A percentile compares a stretch with the other conserved stretches of the same genome.
Conservation (phyloP, 106 monocot genomes). For the Hemerocallis citrina region DNA sequence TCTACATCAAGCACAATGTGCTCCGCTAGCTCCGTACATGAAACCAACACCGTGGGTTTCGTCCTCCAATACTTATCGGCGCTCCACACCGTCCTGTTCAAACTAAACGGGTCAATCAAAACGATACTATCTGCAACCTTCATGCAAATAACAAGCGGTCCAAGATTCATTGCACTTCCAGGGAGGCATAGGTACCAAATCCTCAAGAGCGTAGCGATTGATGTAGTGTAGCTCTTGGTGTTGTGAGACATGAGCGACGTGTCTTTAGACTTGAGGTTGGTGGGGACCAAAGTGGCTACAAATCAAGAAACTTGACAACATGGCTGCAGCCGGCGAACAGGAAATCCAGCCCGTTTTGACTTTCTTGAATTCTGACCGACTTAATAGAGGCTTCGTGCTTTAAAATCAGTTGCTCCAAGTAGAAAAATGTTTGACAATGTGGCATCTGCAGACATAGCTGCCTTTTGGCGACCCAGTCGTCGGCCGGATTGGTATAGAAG, state of each 20-base stretch:
- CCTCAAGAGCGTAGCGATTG: too few species aligned
- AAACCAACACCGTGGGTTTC: slow-evolving; percentile 30
- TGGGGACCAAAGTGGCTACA: too few species aligned
- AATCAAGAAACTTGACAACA: slow-evolving; percentile 41
- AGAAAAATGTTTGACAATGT: slow-evolving; percentile 83
- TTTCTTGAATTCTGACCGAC: slow-evolving; percentile 51
- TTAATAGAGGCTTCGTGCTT: slow-evolving; percentile 64
- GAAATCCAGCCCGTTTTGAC: slow-evolving; percentile 65
- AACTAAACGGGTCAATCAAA: slow-evolving; percentile 34
- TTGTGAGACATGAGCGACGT: too few species aligned
- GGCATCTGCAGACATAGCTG: slow-evolving; percentile 87
- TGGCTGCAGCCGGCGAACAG: slow-evolving; percentile 14
- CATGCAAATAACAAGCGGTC: slow-evolving; percentile 30
- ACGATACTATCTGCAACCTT: slow-evolving; percentile 30
- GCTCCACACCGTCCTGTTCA: slow-evolving; percentile 30
- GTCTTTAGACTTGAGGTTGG: too few species aligned
- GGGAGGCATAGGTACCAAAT: slow-evolving; percentile 34
- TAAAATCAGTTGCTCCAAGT: slow-evolving; percentile 79
- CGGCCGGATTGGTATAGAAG: slow-evolving; percentile 63
- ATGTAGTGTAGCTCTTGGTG: too few species aligned
- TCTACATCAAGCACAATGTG: slow-evolving; percentile 47
- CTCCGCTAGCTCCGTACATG: slow-evolving; percentile 52
- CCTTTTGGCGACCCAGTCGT: slow-evolving; percentile 86
- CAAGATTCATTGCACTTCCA: slow-evolving; percentile 21
- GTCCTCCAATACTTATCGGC: slow-evolving; percentile 48